Conservation (phyloP, 306 rosid genomes). For the Astragalus membranaceus region DNA sequence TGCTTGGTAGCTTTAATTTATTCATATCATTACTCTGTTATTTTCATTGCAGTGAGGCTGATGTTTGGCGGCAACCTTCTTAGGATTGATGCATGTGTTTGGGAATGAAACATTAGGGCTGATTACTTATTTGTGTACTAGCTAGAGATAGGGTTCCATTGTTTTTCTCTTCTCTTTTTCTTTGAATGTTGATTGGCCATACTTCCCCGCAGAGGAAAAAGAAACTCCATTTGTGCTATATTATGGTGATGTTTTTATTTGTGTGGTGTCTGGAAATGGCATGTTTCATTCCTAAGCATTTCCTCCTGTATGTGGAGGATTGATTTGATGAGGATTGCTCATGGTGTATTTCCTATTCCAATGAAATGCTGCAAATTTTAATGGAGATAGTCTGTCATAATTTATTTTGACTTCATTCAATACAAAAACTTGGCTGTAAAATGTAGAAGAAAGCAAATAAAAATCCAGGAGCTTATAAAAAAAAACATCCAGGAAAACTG, state of each 20-base stretch:
- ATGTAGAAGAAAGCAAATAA: conserved; percentile 4
- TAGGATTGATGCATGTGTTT: conserved; percentile 26
- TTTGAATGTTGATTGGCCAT: conserved; percentile 23
- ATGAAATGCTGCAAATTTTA: conserved; percentile 27
- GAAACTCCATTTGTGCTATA: conserved; percentile 32
- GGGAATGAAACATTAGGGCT: conserved; percentile 40
- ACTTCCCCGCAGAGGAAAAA: conserved; percentile 38
- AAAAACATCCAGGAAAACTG: background rate
- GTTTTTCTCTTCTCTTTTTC: conserved; percentile 19
- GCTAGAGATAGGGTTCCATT: conserved; percentile 48
- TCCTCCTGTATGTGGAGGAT: conserved; percentile 24
- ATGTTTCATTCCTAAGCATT: conserved; percentile 41
- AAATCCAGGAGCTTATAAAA: no score
- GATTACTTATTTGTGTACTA: conserved; percentile 37
- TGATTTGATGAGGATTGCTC: conserved; percentile 5
- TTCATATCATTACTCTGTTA: background rate
- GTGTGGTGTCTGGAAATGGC: conserved; percentile 46
- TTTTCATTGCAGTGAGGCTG: conserved; percentile 48
- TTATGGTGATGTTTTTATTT: conserved; percentile 47
- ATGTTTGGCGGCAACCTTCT: conserved; percentile 20
- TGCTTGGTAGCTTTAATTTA: conserved; percentile 10
- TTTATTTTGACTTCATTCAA: background rate
- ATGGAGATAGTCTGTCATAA: conserved; percentile 13
- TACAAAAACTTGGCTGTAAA: background rate
- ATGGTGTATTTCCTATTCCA: conserved; percentile 39